Conservation (phyloP, 1,139 yeast species). For the Geotrichum citri-aurantii region DNA sequence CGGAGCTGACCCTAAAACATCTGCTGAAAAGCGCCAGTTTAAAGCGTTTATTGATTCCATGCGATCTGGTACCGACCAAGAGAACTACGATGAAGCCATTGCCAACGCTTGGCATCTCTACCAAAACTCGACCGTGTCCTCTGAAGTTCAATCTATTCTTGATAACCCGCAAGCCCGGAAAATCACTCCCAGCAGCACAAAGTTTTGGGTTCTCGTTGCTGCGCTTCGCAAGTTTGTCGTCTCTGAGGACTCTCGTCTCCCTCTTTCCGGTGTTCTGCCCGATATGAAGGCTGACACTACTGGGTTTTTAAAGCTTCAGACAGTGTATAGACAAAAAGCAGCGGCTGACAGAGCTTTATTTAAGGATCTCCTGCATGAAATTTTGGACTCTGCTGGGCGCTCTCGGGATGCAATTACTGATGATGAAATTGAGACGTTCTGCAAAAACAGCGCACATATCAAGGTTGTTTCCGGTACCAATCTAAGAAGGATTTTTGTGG, state of each 20-base stretch:
- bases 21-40: conserved; percentile 47
- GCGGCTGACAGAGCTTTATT: conserved; percentile 44
- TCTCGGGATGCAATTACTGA: conserved; percentile 32
- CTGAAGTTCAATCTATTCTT: conserved; percentile 30
- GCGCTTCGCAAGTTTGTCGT: conserved; percentile 52
- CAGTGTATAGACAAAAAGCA: conserved; percentile 52
- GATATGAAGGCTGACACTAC: conserved; percentile 83
- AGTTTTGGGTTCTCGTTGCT: conserved; percentile 58
- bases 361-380: conserved; percentile 33
- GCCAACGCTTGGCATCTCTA: conserved; percentile 51
- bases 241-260: conserved; percentile 39
- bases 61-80: conserved; percentile 40
- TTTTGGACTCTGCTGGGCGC: conserved; percentile 30
- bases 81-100: conserved; percentile 70
- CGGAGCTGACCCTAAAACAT: conserved; percentile 41
- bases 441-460: conserved; percentile 50
- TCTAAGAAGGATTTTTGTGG: conserved; percentile 11
- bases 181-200: conserved; percentile 19
- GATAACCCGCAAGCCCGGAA: conserved; percentile 20
- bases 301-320: conserved; percentile 54
- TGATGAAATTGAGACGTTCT: conserved; percentile 47
- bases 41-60: conserved; percentile 37
- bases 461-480: conserved; percentile 32
- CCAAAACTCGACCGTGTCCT: conserved; percentile 34
- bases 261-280: conserved; percentile 71